Percentiles rank a stretch among this genome's conserved stretches.
These are phyloP conservation scores for Entonaema liquescens DNA, from an alignment of 495 filamentous ascomycete genomes.

Conservation along the genomic window DNA sequence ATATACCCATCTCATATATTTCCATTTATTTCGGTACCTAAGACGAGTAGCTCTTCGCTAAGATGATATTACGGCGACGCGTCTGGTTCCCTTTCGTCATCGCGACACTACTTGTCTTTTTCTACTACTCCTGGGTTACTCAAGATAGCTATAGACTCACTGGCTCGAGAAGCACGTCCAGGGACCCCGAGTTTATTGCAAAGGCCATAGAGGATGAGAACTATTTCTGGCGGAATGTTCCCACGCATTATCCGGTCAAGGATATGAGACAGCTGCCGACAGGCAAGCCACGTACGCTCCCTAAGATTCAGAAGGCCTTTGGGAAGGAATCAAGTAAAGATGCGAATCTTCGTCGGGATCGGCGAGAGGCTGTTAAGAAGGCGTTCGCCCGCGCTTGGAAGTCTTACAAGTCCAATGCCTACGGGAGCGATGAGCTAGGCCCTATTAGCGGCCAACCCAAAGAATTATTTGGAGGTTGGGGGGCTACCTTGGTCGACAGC, in stretches of 20 bases:
- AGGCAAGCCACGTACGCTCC: slow-evolving; percentile 66
- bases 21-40: neutral
- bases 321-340: slow-evolving; percentile 40
- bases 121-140: slow-evolving; percentile 24
- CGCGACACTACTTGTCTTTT: slow-evolving; percentile 16
- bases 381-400: slow-evolving; percentile 77
- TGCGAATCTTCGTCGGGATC: slow-evolving; percentile 59
- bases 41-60: slow-evolving; percentile 1
- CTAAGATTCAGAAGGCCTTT: slow-evolving; percentile 72
- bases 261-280: slow-evolving; percentile 75
- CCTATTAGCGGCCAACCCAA: slow-evolving; percentile 63
- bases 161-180: neutral
- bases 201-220: slow-evolving; percentile 16
- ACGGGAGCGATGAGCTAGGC: slow-evolving; percentile 76
- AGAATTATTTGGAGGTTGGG: slow-evolving; percentile 91
- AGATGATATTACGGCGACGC: slow-evolving; percentile 34
- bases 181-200: neutral
- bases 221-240: slow-evolving; percentile 53
- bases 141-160: slow-evolving; percentile 14
- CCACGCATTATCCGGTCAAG: slow-evolving; percentile 66
- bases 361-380: slow-evolving; percentile 67
- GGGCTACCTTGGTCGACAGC: slow-evolving; percentile 89
- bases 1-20: neutral
- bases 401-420: slow-evolving; percentile 76
- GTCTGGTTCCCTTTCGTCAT: slow-evolving; percentile 21